A percentile compares a stretch with the other conserved stretches of the same genome.
These are phyloP conservation scores for Colletotrichum siamense DNA, from an alignment of 2,329 filamentous ascomycete species.

Conservation along the genomic window DNA sequence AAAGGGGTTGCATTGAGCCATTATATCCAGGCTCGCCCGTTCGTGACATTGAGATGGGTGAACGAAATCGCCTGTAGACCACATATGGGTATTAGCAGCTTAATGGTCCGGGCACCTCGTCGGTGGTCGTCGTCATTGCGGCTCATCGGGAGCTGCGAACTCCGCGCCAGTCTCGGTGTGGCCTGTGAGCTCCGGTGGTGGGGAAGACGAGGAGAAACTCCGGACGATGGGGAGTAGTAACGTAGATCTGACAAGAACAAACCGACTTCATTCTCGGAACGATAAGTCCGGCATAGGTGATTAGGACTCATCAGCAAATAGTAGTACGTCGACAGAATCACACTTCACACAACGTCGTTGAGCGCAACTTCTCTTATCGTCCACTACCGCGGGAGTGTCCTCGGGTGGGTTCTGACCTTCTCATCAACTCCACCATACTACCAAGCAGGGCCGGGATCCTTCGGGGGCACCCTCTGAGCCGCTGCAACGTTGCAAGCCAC, in stretches of 20 bases:
- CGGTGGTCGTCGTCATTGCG: neutral
- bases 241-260: neutral
- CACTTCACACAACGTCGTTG: neutral
- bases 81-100: neutral
- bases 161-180: neutral
- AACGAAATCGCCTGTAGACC: neutral
- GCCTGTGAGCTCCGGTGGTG: neutral
- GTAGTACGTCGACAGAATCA: neutral
- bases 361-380: neutral
- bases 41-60: neutral
- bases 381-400: neutral
- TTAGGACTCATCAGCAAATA: neutral
- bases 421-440: neutral
- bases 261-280: neutral
- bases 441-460: neutral
- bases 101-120: neutral
- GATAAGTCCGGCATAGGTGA: neutral
- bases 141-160: neutral
- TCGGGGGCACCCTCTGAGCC: neutral
- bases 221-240: neutral
- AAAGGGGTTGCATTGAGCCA: neutral
- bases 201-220: neutral
- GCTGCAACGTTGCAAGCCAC: slow-evolving; percentile 11
- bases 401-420: neutral
- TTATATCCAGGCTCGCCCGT: accelerated